Conservation (phyloP, 2,329 filamentous ascomycete species). For the Talaromyces sp. region DNA sequence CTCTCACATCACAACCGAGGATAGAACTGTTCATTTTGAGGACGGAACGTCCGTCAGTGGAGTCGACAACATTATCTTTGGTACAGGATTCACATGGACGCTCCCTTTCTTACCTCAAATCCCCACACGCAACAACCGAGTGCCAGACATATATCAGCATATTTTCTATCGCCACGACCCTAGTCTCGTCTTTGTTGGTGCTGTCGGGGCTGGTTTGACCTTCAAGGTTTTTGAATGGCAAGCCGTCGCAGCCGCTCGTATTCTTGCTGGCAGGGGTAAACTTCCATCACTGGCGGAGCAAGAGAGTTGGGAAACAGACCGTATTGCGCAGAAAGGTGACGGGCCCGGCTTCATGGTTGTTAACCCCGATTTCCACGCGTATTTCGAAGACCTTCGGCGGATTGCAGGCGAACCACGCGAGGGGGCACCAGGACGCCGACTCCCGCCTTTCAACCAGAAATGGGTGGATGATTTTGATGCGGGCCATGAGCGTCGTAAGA, state of each 20-base stretch:
- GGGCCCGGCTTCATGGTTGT: conserved; percentile 60
- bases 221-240: conserved; percentile 73
- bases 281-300: conserved; percentile 56
- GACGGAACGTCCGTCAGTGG: conserved; percentile 57
- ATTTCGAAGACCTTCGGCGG: conserved; percentile 58
- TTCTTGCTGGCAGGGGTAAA: conserved; percentile 58
- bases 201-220: conserved; percentile 55
- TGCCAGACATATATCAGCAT: conserved; percentile 41
- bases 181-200: conserved; percentile 42
- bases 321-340: conserved; percentile 59
- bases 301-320: conserved; percentile 59
- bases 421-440: conserved; percentile 41
- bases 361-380: conserved; percentile 65
- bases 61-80: conserved; percentile 67
- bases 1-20: conserved; percentile 41
- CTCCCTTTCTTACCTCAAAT: conserved; percentile 62
- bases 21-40: conserved; percentile 54
- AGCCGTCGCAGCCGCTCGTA: conserved; percentile 62
- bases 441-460: conserved; percentile 48
- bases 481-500: conserved; percentile 59
- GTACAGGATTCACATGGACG: conserved; percentile 68
- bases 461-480: conserved; percentile 53
- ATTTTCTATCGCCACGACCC: conserved; percentile 40
- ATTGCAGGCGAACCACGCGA: conserved; percentile 48
- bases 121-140: conserved; percentile 34